These are phyloP conservation scores for Plasmodium fragile DNA, from an alignment of 169 alveolate genomes.

Conservation along the genomic window DNA sequence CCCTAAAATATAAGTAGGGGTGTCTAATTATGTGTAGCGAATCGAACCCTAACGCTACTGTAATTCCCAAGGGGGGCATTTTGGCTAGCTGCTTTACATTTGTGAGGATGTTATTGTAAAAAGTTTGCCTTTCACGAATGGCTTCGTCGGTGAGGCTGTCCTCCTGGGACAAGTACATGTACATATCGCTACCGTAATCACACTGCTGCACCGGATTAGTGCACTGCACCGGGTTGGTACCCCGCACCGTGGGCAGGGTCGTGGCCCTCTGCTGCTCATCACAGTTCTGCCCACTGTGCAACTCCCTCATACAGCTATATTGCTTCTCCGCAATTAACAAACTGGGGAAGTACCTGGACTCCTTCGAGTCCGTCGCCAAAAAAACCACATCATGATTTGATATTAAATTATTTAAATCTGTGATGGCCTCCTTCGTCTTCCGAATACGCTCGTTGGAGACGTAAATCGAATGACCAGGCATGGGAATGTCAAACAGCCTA, in stretches of 20 bases:
- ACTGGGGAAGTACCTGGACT: constrained; percentile 86
- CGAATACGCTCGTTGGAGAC: constrained; percentile 40
- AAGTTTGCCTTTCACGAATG: background rate
- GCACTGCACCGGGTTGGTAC: background rate
- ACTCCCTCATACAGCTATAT: constrained; percentile 18
- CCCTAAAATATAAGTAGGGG: constrained; percentile 78
- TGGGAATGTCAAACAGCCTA: constrained; percentile 78
- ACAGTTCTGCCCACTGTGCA: background rate
- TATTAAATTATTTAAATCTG: constrained; percentile 55
- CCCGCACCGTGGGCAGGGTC: background rate
- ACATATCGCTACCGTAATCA: background rate
- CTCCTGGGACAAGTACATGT: background rate
- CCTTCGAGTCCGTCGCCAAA: constrained; percentile 84
- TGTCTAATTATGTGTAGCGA: constrained; percentile 81
- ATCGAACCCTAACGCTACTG: constrained; percentile 82
- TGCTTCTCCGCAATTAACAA: constrained; percentile 76
- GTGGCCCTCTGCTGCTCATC: background rate
- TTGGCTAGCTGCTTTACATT: constrained; percentile 25
- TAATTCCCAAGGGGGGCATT: constrained; percentile 80
- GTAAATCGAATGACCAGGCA: constrained; percentile 82
- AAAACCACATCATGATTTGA: constrained; percentile 79
- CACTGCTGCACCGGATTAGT: background rate
- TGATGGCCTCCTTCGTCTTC: constrained; percentile 7
- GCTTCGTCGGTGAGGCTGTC: background rate
- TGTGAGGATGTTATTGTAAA: constrained; percentile 44